Base-by-base conservation (phyloP, 2,329 filamentous ascomycete species). In the Sporothrix sp. region DNA sequence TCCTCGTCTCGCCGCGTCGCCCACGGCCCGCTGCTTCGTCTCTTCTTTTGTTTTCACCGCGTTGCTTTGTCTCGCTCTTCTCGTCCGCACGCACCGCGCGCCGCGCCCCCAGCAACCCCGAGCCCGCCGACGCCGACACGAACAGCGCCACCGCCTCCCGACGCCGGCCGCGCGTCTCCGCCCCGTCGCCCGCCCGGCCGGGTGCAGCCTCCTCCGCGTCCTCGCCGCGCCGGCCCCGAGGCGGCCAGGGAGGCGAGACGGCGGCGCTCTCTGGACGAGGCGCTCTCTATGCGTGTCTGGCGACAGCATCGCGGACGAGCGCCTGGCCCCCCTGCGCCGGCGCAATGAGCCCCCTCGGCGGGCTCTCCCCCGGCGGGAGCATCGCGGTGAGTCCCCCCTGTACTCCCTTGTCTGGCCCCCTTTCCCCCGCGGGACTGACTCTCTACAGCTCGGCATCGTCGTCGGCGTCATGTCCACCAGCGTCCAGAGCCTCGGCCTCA, bases 391-490 rank as follows among this genome's bases (percentile, higher is more conserved):
- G 82, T 44, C 6, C 11, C 20, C 18, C 20, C 3, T 16, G 32
- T 32, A 13, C 40, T 23, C 54, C 46, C 11, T 54, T 33, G 16
- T n/a, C 43, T 42, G 4, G 14, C n/a, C 14, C 4, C 11, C 32
- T 27, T 7, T 48, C n/a, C n/a, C 13, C 16, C 20, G 9, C 48
- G n/a, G n/a, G n/a, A n/a, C n/a, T n/a, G n/a, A n/a, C 10, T 23
- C 5, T 48, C 10, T 38, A n/a, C 63, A 94, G 88, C 78, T 97
- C 63, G 93, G 93, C 62, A 89, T 98, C 64, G 69, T 96, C 57
- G 91, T 96, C 64, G 93, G 93, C 60, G 78, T 98, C 57, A 66
- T 96, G 59, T 97, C 91, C 52, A 96, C 93, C 54, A 93, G 89
- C 65, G 80, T 97, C 21, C 93, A 98, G 68, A 95, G 90, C 66